Evolutionary conservation across 495 filamentous ascomycete species (phyloP).

Genomic region (Filosporella fistucella): DNA sequence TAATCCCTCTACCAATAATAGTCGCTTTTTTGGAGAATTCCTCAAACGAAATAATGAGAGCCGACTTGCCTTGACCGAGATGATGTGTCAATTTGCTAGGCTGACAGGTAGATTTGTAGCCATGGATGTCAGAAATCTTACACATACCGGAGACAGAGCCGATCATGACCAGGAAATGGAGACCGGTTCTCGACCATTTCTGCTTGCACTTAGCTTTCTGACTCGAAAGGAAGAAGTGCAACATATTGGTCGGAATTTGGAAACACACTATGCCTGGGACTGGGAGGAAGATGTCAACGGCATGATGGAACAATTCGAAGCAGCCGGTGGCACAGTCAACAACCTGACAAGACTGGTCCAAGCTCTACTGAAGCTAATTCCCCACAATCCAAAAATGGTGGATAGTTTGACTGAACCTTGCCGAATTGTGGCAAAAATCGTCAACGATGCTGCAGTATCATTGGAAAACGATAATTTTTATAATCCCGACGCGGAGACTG

Average conservation of each 20-base stretch:
- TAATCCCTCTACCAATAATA: constrained; percentile 9
- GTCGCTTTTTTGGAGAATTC: constrained; percentile 24
- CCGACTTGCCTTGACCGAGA: constrained; percentile 15
- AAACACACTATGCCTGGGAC: constrained; percentile 26
- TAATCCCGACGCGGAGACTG: neutral
- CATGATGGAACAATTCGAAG: constrained; percentile 29
- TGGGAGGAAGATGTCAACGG: constrained; percentile 26
- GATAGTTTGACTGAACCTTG: constrained; percentile 36
- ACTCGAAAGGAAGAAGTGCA: constrained; percentile 27
- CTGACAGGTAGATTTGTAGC: constrained; percentile 22
- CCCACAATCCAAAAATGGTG: constrained; percentile 35
- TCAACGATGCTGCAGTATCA: constrained; percentile 22
- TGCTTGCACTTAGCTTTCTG: constrained; percentile 25
- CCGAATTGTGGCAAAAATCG: constrained; percentile 26
- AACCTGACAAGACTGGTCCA: constrained; percentile 27
- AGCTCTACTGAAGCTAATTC: constrained; percentile 27
- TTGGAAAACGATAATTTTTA: constrained; percentile 16
- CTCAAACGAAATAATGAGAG: constrained; percentile 7
- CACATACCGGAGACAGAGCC: constrained; percentile 19
- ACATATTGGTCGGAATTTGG: constrained; percentile 23
- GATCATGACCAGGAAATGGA: constrained; percentile 20
- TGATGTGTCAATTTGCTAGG: constrained; percentile 22
- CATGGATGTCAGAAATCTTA: constrained; percentile 29
- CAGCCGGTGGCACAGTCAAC: constrained; percentile 14
- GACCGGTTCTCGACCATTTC: constrained; percentile 27